Base-by-base conservation (phyloP, 768 basidiomycete species). In the Boletus patriciae region DNA sequence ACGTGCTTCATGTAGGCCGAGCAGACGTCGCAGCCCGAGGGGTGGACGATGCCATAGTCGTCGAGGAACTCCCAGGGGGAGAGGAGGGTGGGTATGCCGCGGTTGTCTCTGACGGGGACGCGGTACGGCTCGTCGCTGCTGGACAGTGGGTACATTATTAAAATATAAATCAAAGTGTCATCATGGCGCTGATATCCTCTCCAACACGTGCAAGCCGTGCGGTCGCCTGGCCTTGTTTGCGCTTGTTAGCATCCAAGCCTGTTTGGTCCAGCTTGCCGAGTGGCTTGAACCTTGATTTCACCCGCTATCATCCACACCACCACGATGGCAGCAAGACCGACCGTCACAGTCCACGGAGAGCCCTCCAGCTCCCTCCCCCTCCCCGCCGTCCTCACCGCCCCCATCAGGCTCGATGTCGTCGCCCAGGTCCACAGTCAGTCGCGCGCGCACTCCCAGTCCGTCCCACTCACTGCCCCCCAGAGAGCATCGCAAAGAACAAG, bases 381-480 rank as follows among this genome's bases (percentile, higher is more conserved):
- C 66, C 94, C 96, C 50, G 93, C 94, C 69, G 97, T 99, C 72
- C 80, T 99, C 71, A 95, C 94, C 68, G 97, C 96, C 38, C 96
- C 97, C 70, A 98, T 99, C 78, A 84, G 97, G 77, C 86, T 96
- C 72, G 97, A 99, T 83, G 94, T 99, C 64, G 96, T 99, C 67
- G 84, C 92, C 59, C 94, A 94, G 77, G 93, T 99, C 58, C 95
- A 98, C 91, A 99, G 97, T 98, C 75, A 79, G 92, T 85, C 71
- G n/a, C 11, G 36, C 46, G 37, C 47, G n/a, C 31, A 23, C 51
- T 36, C 7, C 0, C 15, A 12, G 16, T 11, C 33, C 10, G 3
- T 31, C 19, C n/a, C 49, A 19, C 55, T 41, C 52, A 57, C 13
- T 57, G 2, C 37, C 27, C 8, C 37, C 13, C 75, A 97, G 94